Percentiles rank a stretch among this genome's conserved stretches.
Conservation (phyloP, 192 early-diverging fungal genomes). For the Coemansia javaensis region DNA sequence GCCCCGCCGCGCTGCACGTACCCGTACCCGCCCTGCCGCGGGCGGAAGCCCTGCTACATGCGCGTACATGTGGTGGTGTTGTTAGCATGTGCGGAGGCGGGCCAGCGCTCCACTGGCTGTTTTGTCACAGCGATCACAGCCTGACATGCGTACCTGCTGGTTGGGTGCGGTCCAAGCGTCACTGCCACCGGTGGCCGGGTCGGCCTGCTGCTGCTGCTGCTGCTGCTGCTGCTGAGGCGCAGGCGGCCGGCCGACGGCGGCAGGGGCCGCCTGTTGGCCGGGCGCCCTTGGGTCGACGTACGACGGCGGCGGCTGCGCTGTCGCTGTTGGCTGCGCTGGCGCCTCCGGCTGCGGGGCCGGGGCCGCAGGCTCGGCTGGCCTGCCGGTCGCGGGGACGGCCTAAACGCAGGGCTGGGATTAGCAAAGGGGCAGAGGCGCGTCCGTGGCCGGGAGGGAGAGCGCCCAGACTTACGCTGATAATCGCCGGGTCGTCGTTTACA, state of each 20-base stretch:
- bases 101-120: not conserved
- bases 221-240: not conserved
- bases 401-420: no score
- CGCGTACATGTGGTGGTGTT: not conserved
- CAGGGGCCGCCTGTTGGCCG: no score
- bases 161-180: no score
- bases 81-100: not conserved
- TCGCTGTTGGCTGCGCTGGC: no score
- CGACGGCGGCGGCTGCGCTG: no score
- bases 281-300: no score
- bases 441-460: not conserved
- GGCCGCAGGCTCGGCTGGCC: not conserved
- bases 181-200: not conserved
- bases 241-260: no score
- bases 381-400: no score
- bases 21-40: conserved; percentile 30
- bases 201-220: no score
- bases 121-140: not conserved
- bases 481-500: conserved; percentile 74
- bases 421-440: not conserved
- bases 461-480: conserved; percentile 55
- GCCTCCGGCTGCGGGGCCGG: no score
- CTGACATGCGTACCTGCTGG: not conserved
- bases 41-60: conserved; percentile 14
- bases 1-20: not conserved